Evolutionary conservation across 2,329 filamentous ascomycete species (phyloP), one percentile per base, ranked within the genome.

Genomic region (Alternaria gansuensis): DNA sequence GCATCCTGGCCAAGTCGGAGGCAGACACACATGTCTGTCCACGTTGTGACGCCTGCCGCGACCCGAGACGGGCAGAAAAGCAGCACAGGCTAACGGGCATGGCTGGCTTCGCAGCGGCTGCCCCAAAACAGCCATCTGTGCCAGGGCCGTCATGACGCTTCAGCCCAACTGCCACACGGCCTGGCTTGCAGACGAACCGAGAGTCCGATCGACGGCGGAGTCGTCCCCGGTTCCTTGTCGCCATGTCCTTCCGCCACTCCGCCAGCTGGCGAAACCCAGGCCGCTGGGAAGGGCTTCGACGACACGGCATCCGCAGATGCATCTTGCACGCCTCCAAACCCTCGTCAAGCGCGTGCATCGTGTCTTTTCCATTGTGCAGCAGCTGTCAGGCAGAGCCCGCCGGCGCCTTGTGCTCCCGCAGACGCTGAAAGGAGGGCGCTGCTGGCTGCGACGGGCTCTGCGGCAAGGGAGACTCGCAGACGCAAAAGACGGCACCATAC

Each of bases 341-440:
- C 13, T 23, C 34, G 36, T 37, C 54, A 21, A 62, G 56, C 62
- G 59, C 57, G 13, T 24, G 33, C 49, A 37, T 49, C 9, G 63
- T 54, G 55, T 8, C 10, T 57, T 21, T 14, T 14, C 37, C 51
- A 37, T 51, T 5, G 65, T 61, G 60, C 63, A 62, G 64, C 66
- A 68, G 64, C 73, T 74, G 70, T 73, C 70, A 72, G 59, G 56
- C 21, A 21, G 54, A 61, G 64, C 68, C 67, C 67, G 66, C 69
- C 64, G 63, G 63, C 63, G 72, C 70, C 68, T 66, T 66, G 65
- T 73, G 70, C 31, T 34, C 36, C 70, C 40, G 13, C 31, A 24
- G 26, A 31, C 26, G 40, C 41, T 49, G 28, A 48, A 29, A 39
- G 43, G 50, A n/a, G 23, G 8, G 21, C 31, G 44, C 45, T 21